Evolutionary conservation across 2,329 filamentous ascomycete species (phyloP).

Genomic region (Cladosporium colombiae): DNA sequence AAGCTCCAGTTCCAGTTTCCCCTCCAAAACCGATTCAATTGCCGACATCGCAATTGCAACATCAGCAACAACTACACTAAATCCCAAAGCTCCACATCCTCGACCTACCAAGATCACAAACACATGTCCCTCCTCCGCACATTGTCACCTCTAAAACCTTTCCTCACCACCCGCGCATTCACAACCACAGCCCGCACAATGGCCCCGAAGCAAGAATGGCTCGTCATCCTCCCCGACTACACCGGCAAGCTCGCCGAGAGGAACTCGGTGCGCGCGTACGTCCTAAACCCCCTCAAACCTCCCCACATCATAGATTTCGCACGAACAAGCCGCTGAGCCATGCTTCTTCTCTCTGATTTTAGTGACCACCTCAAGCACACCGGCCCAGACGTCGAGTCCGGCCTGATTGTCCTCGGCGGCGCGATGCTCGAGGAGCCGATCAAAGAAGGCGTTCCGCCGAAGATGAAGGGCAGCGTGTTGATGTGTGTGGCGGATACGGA

Average conservation of each 20-base stretch:
- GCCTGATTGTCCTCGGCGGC: conserved; percentile 66
- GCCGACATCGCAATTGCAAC: conserved; percentile 20
- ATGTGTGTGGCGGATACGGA: conserved; percentile 66
- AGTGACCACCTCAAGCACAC: conserved; percentile 60
- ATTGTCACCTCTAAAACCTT: background rate
- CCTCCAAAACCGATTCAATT: conserved; percentile 9
- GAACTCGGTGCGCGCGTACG: conserved; percentile 45
- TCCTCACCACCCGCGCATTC: conserved; percentile 23
- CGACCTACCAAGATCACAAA: background rate
- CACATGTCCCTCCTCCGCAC: conserved; percentile 16
- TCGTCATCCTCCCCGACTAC: conserved; percentile 52
- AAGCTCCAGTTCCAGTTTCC: background rate
- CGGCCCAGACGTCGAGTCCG: conserved; percentile 54
- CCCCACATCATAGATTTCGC: conserved; percentile 35
- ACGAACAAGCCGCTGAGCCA: too few relatives aligned
- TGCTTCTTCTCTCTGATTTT: too few relatives aligned
- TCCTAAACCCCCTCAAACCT: background rate
- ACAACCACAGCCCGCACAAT: conserved; percentile 28
- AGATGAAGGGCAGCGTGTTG: conserved; percentile 74
- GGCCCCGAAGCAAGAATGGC: conserved; percentile 50
- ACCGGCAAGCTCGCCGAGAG: conserved; percentile 44
- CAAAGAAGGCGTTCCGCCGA: conserved; percentile 62
- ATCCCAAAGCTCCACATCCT: background rate
- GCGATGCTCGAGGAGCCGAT: conserved; percentile 67
- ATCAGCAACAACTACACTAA: background rate